Evolutionary conservation across 345 rosid genomes (phyloP).

Genomic region (Corchorus olitorius): DNA sequence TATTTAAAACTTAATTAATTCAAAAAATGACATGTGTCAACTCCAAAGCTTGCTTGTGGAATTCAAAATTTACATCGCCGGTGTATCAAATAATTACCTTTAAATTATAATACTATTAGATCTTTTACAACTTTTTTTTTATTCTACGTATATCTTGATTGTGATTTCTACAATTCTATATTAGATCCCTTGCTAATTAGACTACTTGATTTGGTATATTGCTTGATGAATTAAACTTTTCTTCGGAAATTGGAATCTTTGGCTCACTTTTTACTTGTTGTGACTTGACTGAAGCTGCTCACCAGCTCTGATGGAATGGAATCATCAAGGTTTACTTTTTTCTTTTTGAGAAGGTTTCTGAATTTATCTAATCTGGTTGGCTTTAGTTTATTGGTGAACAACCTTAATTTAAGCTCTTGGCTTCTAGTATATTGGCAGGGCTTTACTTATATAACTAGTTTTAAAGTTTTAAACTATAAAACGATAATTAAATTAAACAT

Average conservation of each 20-base stretch:
- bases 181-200: background rate
- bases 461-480: background rate
- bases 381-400: conserved; percentile 1
- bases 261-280: background rate
- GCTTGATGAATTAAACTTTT: background rate
- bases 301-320: background rate
- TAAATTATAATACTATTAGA: too few species aligned
- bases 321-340: background rate
- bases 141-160: too few species aligned
- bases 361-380: background rate
- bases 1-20: too few species aligned
- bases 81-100: too few species aligned
- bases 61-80: too few species aligned
- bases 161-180: too few species aligned
- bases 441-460: background rate
- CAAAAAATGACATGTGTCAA: too few species aligned
- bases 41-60: too few species aligned
- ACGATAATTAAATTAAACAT: background rate
- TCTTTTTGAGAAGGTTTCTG: background rate
- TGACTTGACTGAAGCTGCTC: conserved; percentile 14
- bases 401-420: background rate
- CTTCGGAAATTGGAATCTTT: background rate
- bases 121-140: too few species aligned
- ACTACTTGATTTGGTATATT: background rate
- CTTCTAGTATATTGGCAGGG: conserved; percentile 1